Base-by-base conservation (phyloP, 2,329 filamentous ascomycete genomes). In the Alternaria sp. region DNA sequence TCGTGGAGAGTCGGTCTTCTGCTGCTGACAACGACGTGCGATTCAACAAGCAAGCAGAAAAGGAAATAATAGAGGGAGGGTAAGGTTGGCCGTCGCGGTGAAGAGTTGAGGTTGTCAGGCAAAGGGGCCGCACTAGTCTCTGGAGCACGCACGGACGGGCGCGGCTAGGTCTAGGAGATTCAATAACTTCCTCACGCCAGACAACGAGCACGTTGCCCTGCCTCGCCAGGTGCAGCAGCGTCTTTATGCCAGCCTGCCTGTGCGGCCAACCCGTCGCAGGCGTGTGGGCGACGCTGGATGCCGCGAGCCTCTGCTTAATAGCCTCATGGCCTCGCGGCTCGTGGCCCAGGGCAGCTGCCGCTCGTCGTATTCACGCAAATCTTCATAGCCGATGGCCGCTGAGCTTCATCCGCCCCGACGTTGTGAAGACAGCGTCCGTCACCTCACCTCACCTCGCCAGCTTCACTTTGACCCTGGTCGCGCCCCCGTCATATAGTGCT, bases 31-130 rank as follows among this genome's bases (percentile, higher is more conserved):
- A 70, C 65, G 70, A 68, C 69, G 64, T 63, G 66, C 60, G 67
- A 66, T 60, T 68, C 70, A 70, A 73, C 67, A 72, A 65, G 69
- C 68, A 73, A 72, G 69, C 69, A 73, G 70, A 73, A 62, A 62
- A 71, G 72, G 65, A 77, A 77, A 76, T 69, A 78, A 77, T 77
- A 76, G 67, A 73, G 73, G 61, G 70, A 74, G 70, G 63, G 68
- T 70, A 68, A 68, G 64, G 71, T 61, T 59, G 69, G 58, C 65
- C 64, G 61, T 67, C 63, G 69, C 68, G 70, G 67, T 71, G 69
- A 68, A 67, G 67, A 68, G 69, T 60, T 68, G 63, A 59, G 59
- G 45, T 56, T 63, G 70, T 69, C 55, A 65, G 58, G 65, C 63
- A 68, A 70, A 71, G 68, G 71, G 65, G 64, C 61, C 55, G 47